Base-by-base conservation (phyloP, 495 filamentous ascomycete species). In the Penicillium lagena region DNA sequence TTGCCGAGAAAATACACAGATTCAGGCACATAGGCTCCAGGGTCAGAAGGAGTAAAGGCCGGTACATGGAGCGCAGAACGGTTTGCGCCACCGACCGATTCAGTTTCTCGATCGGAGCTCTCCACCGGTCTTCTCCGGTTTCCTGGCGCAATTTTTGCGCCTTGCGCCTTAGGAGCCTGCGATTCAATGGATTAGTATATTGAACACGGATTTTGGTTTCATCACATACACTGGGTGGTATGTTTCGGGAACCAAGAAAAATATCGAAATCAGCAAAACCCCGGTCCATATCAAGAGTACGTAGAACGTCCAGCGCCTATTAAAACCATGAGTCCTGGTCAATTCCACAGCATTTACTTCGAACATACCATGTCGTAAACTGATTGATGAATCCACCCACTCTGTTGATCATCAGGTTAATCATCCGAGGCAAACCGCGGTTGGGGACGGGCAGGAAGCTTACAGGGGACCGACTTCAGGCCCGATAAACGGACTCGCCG, bases 21-120 rank as follows among this genome's bases (percentile, higher is more conserved):
- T 85, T 78, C 37, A 90, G 62, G 37, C 81, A 84, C 88, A 97
- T 96, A 22, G 87, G 87, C 67, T 96, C 93, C 33, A 89, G 70
- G 15, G 82, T 56, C 17, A 98, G 75, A 3, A 98, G 76, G 54
- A 94, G 79, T 48, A 94, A 84, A 1, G 93, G 91, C 9, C 91
- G 78, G 39, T 88, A 78, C 49, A 86, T 78, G 0, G 86, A 86
- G 54, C 70, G 70, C 7, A 80, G 63, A 31, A 98, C 72, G 1
- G 90, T 93, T 40, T 62, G 71, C 9, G 74, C 52, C 29, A 97
- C 81, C 2, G 88, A 89, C 36, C 81, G 80, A 32, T 82, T 67
- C 45, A 81, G 64, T 47, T 81, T 84, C 63, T 96, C 93, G 43
- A 96, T 86, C 9, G 90, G 86, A 13, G 93, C 88, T 40, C 75